Conservation (phyloP, 2,329 filamentous ascomycete genomes). For the Aspergillus sp. region DNA sequence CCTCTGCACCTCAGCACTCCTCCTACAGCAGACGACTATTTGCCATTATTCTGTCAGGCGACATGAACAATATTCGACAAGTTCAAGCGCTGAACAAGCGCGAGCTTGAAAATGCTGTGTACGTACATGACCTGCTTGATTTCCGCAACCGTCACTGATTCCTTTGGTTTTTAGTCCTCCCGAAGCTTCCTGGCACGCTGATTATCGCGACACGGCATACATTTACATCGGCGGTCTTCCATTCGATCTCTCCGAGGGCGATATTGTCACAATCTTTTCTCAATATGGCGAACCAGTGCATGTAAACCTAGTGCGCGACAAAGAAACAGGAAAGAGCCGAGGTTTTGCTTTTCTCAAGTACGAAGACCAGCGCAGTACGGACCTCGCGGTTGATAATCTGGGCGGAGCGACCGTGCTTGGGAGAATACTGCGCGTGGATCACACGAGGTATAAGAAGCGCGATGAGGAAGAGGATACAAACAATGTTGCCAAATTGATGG, state of each 20-base stretch:
- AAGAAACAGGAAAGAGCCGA: slow-evolving; percentile 91
- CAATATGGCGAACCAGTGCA: slow-evolving; percentile 96
- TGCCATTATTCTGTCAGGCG: neutral
- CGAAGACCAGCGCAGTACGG: slow-evolving; percentile 94
- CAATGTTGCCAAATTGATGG: slow-evolving; percentile 54
- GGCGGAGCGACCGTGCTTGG: slow-evolving; percentile 84
- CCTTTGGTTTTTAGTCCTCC: slow-evolving; percentile 63
- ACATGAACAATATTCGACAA: slow-evolving; percentile 91
- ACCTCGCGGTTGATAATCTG: slow-evolving; percentile 94
- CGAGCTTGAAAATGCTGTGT: slow-evolving; percentile 88
- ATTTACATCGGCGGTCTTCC: slow-evolving; percentile 94
- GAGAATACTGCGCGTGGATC: slow-evolving; percentile 82
- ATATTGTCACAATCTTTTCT: slow-evolving; percentile 94
- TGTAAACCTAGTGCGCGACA: slow-evolving; percentile 89
- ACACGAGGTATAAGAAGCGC: slow-evolving; percentile 85
- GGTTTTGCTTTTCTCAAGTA: slow-evolving; percentile 98
- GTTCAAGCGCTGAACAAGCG: slow-evolving; percentile 92
- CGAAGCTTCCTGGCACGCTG: slow-evolving; percentile 92
- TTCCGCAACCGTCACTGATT: slow-evolving; percentile 10
- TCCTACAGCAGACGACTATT: neutral
- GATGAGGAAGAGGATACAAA: slow-evolving; percentile 67
- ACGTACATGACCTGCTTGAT: slow-evolving; percentile 42
- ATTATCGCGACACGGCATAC: slow-evolving; percentile 97
- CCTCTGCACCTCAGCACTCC: neutral
- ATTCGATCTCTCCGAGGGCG: slow-evolving; percentile 91